Evolutionary conservation across 768 basidiomycete genomes (phyloP).

Genomic region (Dioszegia hungarica): DNA sequence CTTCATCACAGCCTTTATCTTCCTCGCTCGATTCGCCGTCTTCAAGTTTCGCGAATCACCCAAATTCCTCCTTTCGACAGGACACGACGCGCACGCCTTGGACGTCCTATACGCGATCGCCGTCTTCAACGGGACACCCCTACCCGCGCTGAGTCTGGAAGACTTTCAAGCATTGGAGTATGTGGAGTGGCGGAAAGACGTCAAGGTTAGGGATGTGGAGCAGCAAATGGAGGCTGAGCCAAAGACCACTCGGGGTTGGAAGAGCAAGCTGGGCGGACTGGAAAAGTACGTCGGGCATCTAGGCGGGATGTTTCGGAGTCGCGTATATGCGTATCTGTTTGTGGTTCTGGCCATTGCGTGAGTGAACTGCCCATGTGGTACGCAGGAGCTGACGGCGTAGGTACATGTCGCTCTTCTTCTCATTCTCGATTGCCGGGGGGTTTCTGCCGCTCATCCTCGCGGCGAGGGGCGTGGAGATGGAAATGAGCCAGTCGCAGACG

Average conservation of each 20-base stretch:
- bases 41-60: constrained; percentile 62
- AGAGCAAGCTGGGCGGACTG: too few species aligned
- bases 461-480: constrained; percentile 36
- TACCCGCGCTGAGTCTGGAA: constrained; percentile 41
- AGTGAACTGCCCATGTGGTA: background rate
- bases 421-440: constrained; percentile 47
- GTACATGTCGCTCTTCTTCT: constrained; percentile 31
- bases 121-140: constrained; percentile 42
- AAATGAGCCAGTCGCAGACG: constrained; percentile 15
- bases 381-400: constrained; percentile 1
- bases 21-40: constrained; percentile 56
- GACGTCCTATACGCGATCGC: constrained; percentile 48
- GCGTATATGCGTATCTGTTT: constrained; percentile 34
- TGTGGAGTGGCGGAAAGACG: constrained; percentile 12
- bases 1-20: constrained; percentile 55
- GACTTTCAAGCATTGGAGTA: constrained; percentile 46
- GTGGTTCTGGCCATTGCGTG: constrained; percentile 32
- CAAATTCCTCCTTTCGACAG: constrained; percentile 59
- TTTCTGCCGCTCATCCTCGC: constrained; percentile 48
- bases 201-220: too few species aligned
- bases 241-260: too few species aligned
- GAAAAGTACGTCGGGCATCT: constrained; percentile 38
- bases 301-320: constrained; percentile 37
- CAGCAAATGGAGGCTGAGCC: too few species aligned
- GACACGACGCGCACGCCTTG: constrained; percentile 58